Conservation (phyloP, 345 rosid species). For the Syzygium aqueum region DNA sequence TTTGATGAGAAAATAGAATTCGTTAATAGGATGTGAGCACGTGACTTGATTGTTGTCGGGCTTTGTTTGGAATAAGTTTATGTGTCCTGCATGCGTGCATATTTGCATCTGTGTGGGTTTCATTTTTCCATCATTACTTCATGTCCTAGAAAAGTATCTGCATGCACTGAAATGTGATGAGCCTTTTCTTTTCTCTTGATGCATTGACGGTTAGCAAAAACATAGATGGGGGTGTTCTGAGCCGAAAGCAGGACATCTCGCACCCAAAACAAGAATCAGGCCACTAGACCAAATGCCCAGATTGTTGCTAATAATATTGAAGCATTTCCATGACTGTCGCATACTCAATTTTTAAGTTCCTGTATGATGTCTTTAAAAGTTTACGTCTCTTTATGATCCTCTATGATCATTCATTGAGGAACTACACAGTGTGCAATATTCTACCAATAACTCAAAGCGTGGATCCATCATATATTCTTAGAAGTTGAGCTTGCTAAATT, state of each 20-base stretch:
- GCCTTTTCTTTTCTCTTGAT: not conserved
- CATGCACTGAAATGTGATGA: not conserved
- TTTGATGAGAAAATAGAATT: not conserved
- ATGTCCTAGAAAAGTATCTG: not conserved
- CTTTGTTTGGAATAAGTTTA: not conserved
- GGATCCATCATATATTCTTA: not conserved
- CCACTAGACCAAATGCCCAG: slow-evolving; percentile 81
- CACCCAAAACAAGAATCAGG: slow-evolving; percentile 88
- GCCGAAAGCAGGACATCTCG: slow-evolving; percentile 72
- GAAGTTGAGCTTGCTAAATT: not conserved
- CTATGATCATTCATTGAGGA: not conserved
- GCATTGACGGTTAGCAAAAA: not conserved
- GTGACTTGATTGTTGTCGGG: not conserved
- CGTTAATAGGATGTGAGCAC: not conserved
- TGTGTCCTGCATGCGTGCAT: not conserved
- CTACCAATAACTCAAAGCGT: not conserved
- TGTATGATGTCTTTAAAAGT: not conserved
- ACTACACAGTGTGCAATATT: not conserved
- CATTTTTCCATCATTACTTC: not conserved
- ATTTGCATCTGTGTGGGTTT: not conserved
- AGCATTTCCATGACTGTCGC: not conserved
- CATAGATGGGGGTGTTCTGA: slow-evolving; percentile 42
- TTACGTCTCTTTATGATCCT: not conserved
- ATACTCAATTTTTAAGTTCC: not conserved
- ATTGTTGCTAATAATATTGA: not conserved